Conservation (phyloP, 2,329 filamentous ascomycete genomes). For the Colletotrichum australisinense region DNA sequence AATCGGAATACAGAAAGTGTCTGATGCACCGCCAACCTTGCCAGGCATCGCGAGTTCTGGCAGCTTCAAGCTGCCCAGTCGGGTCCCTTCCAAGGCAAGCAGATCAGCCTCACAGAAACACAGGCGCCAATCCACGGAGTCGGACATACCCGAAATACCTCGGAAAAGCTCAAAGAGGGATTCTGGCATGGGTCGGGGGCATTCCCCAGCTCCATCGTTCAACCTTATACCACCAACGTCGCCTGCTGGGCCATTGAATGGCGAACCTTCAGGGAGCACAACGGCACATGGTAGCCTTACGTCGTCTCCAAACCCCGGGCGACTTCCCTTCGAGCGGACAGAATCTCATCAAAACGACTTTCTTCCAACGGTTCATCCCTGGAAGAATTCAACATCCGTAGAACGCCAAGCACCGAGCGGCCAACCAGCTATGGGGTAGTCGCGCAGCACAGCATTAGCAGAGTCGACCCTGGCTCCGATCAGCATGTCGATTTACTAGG, state of each 20-base stretch:
- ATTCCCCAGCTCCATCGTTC: conserved; percentile 48
- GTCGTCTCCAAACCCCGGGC: conserved; percentile 20
- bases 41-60: conserved; percentile 70
- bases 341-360: conserved; percentile 59
- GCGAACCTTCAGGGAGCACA: conserved; percentile 14
- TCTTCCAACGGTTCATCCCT: conserved; percentile 62
- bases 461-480: conserved; percentile 61
- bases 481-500: conserved; percentile 60
- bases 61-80: conserved; percentile 72
- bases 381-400: conserved; percentile 56
- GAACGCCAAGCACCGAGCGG: conserved; percentile 54
- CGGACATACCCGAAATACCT: conserved; percentile 69
- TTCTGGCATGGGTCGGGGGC: conserved; percentile 53
- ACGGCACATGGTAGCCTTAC: background rate
- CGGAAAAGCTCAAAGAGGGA: conserved; percentile 78
- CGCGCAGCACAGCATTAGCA: conserved; percentile 66
- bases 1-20: conserved; percentile 52
- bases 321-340: conserved; percentile 68
- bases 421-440: conserved; percentile 68
- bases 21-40: conserved; percentile 65
- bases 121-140: conserved; percentile 45
- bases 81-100: conserved; percentile 69
- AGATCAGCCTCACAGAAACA: conserved; percentile 49
- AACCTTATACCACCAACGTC: conserved; percentile 41
- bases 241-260: conserved; percentile 24